These are phyloP conservation scores for Pythium aquatile DNA, from an alignment of 352 stramenopile genomes.

Conservation along the genomic window DNA sequence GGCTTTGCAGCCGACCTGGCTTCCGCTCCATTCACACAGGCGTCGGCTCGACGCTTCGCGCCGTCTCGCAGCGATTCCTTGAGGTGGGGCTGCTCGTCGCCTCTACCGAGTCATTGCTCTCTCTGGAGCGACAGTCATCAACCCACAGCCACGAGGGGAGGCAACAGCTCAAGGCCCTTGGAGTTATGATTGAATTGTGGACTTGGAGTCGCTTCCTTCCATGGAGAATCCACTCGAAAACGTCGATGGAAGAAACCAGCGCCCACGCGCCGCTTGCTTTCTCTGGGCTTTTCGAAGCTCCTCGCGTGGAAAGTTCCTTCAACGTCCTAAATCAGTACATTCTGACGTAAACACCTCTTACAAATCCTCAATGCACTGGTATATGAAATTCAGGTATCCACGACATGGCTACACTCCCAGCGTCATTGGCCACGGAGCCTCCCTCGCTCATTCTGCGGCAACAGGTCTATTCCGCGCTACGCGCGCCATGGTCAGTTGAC, in stretches of 20 bases:
- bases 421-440: no score
- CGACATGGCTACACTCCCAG: slow-evolving; percentile 13
- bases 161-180: neutral
- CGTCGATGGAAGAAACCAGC: slow-evolving; percentile 10
- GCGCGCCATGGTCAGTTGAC: slow-evolving; percentile 6
- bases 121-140: neutral
- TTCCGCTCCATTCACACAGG: neutral
- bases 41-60: neutral
- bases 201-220: slow-evolving; percentile 8
- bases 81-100: neutral
- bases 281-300: neutral
- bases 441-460: slow-evolving; percentile 2
- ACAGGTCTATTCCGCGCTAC: neutral
- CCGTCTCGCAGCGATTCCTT: neutral
- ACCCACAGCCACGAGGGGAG: neutral
- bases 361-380: neutral
- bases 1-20: neutral
- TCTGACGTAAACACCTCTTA: neutral
- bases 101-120: neutral
- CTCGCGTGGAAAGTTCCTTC: neutral
- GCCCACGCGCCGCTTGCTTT: slow-evolving; percentile 1
- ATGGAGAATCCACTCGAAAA: slow-evolving; percentile 14
- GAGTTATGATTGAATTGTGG: neutral
- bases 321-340: neutral
- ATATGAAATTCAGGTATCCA: neutral